phyloP scores from a whole-genome alignment of 208 protist genomes.

The Herpetomonas samuelpessoai region DNA sequence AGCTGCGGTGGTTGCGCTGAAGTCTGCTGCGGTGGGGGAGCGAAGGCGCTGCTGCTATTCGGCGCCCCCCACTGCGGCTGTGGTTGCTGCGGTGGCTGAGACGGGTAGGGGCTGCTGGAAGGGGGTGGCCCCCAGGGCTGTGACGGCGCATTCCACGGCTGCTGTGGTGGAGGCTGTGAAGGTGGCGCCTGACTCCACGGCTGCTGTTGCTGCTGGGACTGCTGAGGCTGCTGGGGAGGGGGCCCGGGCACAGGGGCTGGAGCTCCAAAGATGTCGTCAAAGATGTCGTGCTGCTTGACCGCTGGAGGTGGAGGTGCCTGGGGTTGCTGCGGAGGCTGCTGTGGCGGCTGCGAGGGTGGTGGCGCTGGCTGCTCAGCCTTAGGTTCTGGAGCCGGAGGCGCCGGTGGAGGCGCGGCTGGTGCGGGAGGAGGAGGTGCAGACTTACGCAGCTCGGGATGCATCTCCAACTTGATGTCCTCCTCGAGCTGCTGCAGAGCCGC shows the following conservation, averaged over 20 bases:
- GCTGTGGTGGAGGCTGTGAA: constrained; percentile 15
- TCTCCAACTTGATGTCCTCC: constrained; percentile 19
- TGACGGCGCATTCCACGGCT: not conserved
- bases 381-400: not conserved
- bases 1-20: constrained; percentile 15
- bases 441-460: constrained; percentile 11
- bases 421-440: not conserved
- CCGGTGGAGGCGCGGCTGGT: not conserved
- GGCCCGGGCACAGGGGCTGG: constrained; percentile 13
- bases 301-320: constrained; percentile 8
- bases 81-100: constrained; percentile 3
- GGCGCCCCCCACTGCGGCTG: constrained; percentile 2
- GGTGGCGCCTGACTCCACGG: not conserved
- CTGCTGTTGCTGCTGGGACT: constrained; percentile 4
- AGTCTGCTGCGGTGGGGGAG: constrained; percentile 2
- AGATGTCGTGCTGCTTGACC: constrained; percentile 25
- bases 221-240: constrained; percentile 5
- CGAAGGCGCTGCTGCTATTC: not conserved
- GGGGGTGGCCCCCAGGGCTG: not conserved
- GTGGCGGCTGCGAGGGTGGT: constrained; percentile 2
- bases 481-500: constrained; percentile 33
- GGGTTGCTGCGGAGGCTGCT: not conserved
- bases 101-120: not conserved
- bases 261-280: constrained; percentile 50
- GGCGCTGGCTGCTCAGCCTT: not conserved